phyloP scores from a whole-genome alignment of 495 filamentous ascomycete species.

The Neurospora sp. region DNA sequence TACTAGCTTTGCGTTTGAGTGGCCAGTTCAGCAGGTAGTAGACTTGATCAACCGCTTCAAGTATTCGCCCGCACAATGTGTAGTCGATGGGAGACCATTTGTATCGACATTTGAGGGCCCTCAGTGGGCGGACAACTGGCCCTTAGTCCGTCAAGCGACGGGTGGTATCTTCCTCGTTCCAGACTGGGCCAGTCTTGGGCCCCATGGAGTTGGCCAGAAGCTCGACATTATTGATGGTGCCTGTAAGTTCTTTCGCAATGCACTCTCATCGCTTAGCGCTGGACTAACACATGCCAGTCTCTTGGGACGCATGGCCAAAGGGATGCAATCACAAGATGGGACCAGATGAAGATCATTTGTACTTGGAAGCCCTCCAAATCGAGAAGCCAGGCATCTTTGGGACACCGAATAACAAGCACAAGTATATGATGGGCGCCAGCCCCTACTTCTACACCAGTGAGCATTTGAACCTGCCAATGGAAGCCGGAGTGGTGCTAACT shows the following conservation, averaged over 20 bases:
- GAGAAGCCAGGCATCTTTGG: constrained; percentile 26
- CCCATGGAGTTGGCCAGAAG: constrained; percentile 34
- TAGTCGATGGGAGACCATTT: constrained; percentile 45
- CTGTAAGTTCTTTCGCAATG: constrained; percentile 23
- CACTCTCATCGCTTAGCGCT: neutral
- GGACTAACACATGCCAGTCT: constrained; percentile 23
- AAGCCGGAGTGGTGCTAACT: neutral
- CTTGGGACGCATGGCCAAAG: constrained; percentile 66
- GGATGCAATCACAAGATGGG: constrained; percentile 44
- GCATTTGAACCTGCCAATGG: constrained; percentile 3
- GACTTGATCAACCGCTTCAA: constrained; percentile 49
- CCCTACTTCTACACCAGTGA: constrained; percentile 61
- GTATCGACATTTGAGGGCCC: constrained; percentile 68
- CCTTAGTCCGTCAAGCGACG: constrained; percentile 39
- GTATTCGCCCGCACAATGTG: constrained; percentile 39
- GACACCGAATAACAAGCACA: neutral
- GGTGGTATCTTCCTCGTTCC: constrained; percentile 51
- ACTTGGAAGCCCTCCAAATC: constrained; percentile 34
- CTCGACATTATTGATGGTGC: constrained; percentile 48
- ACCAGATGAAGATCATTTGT: constrained; percentile 43
- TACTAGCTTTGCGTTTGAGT: constrained; percentile 37
- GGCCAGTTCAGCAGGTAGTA: constrained; percentile 46
- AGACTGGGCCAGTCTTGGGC: constrained; percentile 51
- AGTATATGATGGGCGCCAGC: constrained; percentile 72
- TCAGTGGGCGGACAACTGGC: constrained; percentile 47